Base-by-base conservation (phyloP, 371 early-diverging fungal species). In the Rhizopus delemar region DNA sequence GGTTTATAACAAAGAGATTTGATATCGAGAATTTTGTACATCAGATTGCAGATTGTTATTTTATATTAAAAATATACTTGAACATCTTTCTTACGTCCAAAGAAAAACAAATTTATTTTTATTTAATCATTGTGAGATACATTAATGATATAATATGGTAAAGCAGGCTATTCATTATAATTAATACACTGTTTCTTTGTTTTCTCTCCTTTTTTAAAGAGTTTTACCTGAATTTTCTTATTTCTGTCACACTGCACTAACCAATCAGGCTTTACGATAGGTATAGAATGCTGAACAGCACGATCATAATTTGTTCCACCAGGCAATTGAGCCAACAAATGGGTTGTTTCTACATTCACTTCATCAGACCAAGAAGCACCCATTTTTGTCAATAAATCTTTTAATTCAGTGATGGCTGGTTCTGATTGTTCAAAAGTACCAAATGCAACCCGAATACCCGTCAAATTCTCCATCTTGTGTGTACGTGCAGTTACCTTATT, bases 211-310 rank as follows among this genome's bases (percentile, higher is more conserved):
- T 41, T 15, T 35, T 5, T 33, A n/a, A n/a, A n/a, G n/a, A n/a
- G 68, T 76, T 31, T 87, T 65, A 74, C 93, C 81, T 95, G 95
- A 12, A 96, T 85, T 71, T 93, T 93, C 57, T 88, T 89, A 59
- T 91, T 87, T 60, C 86, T 83, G 64, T 94, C 93, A 69, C 95
- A 95, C 15, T 92, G 93, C 46, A 90, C 84, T 52, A 97, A 73
- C 92, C 96, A 97, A 69, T 94, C 94, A 11, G 95, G 94, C 53
- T 87, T 92, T 31, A 96, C 96, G 59, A 94, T 83, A 9, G 98
- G 96, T 71, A 96, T 93, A 66, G 92, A 94, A 73, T 84, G 84
- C 56, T 87, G 89, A 60, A 90, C 64, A 0, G 98, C 96, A n/a
- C 81, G 79, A 51, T 94, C 94, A 70, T 91, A 95, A 53, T 90